Evolutionary conservation across 129 eudicot genomes (phyloP).

Genomic region (Dittrichia graveolens): DNA sequence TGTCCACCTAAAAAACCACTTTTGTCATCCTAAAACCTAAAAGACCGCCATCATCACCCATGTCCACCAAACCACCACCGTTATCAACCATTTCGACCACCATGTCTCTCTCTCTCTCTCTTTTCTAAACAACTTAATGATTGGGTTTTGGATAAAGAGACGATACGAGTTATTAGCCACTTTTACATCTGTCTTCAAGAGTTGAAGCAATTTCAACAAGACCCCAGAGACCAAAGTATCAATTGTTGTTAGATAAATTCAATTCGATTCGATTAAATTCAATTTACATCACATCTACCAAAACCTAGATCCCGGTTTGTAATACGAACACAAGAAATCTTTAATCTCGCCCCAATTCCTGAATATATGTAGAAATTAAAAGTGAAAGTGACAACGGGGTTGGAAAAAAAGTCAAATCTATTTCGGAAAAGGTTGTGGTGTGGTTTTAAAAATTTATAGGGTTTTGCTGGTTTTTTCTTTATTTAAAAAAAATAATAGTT

Average conservation of each 20-base stretch:
- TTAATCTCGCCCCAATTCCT: conserved; percentile 22
- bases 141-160: conserved; percentile 30
- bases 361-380: conserved; percentile 6
- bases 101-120: too few relatives aligned
- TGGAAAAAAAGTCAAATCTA: conserved; percentile 28
- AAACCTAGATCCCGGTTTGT: conserved; percentile 21
- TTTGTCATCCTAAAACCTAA: too few relatives aligned
- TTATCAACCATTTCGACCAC: too few relatives aligned
- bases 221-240: conserved; percentile 80
- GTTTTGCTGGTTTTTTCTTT: too few relatives aligned
- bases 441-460: too few relatives aligned
- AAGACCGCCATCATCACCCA: too few relatives aligned
- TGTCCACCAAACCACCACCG: too few relatives aligned
- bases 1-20: too few relatives aligned
- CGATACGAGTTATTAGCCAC: conserved; percentile 79
- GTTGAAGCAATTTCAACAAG: conserved; percentile 75
- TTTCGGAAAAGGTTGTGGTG: too few relatives aligned
- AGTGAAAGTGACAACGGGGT: conserved; percentile 23
- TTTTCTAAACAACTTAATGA: too few relatives aligned
- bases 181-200: conserved; percentile 84
- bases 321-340: neutral
- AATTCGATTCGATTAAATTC: conserved; percentile 29
- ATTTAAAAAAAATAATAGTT: too few relatives aligned
- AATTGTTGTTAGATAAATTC: conserved; percentile 30
- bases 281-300: conserved; percentile 5